Percentiles rank a stretch among this genome's conserved stretches.
These are phyloP conservation scores for Corymbia citriodora DNA, from an alignment of 441 rosid genomes.

Conservation along the genomic window DNA sequence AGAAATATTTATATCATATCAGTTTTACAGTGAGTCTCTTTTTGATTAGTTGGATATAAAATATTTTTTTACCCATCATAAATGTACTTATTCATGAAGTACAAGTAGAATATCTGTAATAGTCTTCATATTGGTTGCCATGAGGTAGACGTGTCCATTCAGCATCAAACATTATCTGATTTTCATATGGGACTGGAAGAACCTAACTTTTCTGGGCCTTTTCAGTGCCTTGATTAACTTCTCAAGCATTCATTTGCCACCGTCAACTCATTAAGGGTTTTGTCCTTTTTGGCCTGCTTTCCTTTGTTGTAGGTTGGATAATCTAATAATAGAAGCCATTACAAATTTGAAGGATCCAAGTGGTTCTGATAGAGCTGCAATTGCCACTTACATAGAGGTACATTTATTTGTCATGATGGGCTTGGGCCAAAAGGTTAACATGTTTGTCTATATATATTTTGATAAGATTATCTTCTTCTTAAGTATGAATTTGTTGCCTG, in stretches of 20 bases:
- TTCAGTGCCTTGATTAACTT: neutral
- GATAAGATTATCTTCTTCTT: neutral
- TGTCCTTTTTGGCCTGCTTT: neutral
- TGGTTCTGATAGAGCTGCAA: slow-evolving; percentile 73
- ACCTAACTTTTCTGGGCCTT: neutral
- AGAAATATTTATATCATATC: neutral
- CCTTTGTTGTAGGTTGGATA: slow-evolving; percentile 59
- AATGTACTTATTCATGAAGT: neutral
- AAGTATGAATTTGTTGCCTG: neutral
- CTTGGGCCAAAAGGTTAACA: neutral
- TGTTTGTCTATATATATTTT: neutral
- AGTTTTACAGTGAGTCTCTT: neutral
- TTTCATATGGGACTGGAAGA: neutral
- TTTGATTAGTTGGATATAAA: neutral
- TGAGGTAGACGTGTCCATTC: neutral
- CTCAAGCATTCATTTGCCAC: neutral
- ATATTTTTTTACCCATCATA: neutral
- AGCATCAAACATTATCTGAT: neutral
- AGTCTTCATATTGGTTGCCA: neutral
- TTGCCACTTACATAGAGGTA: slow-evolving; percentile 73
- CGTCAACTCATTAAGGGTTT: neutral
- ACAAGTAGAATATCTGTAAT: neutral
- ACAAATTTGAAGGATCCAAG: slow-evolving; percentile 52
- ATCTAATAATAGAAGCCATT: slow-evolving; percentile 67
- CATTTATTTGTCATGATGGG: neutral